These are phyloP conservation scores for Zangia roseola DNA, from an alignment of 768 basidiomycete species.

Conservation along the genomic window DNA sequence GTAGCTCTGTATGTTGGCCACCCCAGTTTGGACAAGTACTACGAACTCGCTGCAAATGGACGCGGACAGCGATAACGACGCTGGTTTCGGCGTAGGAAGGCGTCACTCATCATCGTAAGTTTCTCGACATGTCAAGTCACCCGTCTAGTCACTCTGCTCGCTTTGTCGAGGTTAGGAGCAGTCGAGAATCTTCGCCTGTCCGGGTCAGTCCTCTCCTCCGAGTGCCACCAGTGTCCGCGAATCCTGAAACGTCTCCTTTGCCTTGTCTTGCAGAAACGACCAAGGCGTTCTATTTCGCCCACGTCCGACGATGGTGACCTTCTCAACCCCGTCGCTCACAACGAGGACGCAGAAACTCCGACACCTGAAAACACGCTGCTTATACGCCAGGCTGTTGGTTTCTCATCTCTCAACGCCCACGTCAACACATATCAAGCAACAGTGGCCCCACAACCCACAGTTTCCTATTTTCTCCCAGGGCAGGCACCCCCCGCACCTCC, in stretches of 20 bases:
- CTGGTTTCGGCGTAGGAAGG: conserved; percentile 28
- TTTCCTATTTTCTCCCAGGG: conserved; percentile 51
- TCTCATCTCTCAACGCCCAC: conserved; percentile 34
- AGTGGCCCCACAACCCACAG: conserved; percentile 18
- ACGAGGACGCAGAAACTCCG: conserved; percentile 43
- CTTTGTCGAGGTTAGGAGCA: conserved; percentile 43
- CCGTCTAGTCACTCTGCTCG: conserved; percentile 1
- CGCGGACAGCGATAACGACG: conserved; percentile 26
- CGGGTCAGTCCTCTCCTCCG: conserved; percentile 34
- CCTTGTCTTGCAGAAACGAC: conserved; percentile 34
- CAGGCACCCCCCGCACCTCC: conserved; percentile 34
- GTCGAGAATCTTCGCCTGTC: conserved; percentile 54
- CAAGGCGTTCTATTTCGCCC: conserved; percentile 52
- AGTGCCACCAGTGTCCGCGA: background rate
- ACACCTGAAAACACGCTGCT: conserved; percentile 48
- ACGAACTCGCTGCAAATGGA: conserved; percentile 2
- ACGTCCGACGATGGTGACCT: conserved; percentile 49
- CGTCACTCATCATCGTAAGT: conserved; percentile 40
- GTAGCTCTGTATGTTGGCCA: background rate
- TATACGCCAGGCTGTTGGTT: conserved; percentile 59
- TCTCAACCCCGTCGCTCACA: conserved; percentile 37
- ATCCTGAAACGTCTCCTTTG: background rate
- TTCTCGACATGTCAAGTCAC: background rate
- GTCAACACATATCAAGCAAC: conserved; percentile 32
- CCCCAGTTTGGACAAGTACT: background rate